Percentiles rank a stretch among this genome's conserved stretches.
These are phyloP conservation scores for Cryptosporidium sp. DNA, from an alignment of 169 alveolate genomes.

Conservation along the genomic window DNA sequence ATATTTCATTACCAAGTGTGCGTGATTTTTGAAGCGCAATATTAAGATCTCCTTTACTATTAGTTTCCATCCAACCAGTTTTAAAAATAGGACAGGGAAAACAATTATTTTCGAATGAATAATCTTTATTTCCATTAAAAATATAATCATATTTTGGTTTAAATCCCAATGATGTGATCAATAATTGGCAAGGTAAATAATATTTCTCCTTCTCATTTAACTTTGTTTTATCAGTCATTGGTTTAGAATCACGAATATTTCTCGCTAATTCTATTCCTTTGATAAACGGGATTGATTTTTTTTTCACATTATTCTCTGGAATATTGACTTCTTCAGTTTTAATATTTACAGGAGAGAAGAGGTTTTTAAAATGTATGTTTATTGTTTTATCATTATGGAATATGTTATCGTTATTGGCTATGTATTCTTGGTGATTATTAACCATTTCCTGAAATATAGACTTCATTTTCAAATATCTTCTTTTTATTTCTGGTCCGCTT, in stretches of 20 bases:
- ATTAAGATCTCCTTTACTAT: conserved; percentile 57
- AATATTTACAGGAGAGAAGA: conserved; percentile 16
- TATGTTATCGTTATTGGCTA: not conserved
- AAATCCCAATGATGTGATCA: conserved; percentile 60
- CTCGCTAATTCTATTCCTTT: conserved; percentile 32
- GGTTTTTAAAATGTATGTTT: conserved; percentile 48
- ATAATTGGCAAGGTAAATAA: conserved; percentile 53
- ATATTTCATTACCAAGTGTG: not conserved
- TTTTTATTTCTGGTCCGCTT: not conserved
- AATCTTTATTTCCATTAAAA: not conserved
- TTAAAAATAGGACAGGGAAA: conserved; percentile 23
- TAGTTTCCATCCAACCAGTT: conserved; percentile 71
- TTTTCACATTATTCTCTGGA: not conserved
- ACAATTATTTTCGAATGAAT: not conserved
- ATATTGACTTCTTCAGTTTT: conserved; percentile 32
- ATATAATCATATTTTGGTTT: conserved; percentile 21
- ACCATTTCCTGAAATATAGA: conserved; percentile 55
- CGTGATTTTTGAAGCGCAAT: not conserved
- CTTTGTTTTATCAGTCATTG: not conserved
- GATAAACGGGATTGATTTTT: conserved; percentile 27
- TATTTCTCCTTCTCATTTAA: not conserved
- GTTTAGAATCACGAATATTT: not conserved
- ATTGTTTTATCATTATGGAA: not conserved
- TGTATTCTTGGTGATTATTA: conserved; percentile 40
- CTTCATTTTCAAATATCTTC: conserved; percentile 29